These are phyloP conservation scores for Pythium volutum DNA, from an alignment of 352 stramenopile species.

Conservation along the genomic window DNA sequence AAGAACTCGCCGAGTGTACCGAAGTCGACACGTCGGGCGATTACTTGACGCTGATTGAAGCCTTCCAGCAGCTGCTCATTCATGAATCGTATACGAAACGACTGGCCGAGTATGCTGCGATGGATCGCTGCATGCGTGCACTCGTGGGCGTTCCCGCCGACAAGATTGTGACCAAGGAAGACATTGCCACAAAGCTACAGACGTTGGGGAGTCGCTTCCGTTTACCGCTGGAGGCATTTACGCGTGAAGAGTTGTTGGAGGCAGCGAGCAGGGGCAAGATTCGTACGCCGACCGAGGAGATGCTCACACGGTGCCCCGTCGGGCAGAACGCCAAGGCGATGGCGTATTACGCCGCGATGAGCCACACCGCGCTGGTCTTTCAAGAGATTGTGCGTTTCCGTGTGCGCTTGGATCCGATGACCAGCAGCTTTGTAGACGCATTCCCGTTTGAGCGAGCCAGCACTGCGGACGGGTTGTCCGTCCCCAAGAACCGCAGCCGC, in stretches of 20 bases:
- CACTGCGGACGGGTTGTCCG: slow-evolving; percentile 34
- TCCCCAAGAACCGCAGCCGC: slow-evolving; percentile 46
- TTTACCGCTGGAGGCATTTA: slow-evolving; percentile 62
- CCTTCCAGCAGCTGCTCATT: slow-evolving; percentile 63
- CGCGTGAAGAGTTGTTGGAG: slow-evolving; percentile 49
- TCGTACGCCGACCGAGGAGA: slow-evolving; percentile 40
- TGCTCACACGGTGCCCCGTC: slow-evolving; percentile 43
- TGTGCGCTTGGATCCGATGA: slow-evolving; percentile 37
- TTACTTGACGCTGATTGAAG: slow-evolving; percentile 63
- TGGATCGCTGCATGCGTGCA: slow-evolving; percentile 63
- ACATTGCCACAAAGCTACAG: slow-evolving; percentile 53
- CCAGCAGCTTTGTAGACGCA: slow-evolving; percentile 38
- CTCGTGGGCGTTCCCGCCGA: slow-evolving; percentile 41
- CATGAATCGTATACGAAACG: slow-evolving; percentile 65
- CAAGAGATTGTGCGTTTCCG: slow-evolving; percentile 60
- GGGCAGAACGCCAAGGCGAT: slow-evolving; percentile 56
- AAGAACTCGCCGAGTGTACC: slow-evolving; percentile 42
- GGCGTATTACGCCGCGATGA: slow-evolving; percentile 65
- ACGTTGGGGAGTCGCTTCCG: slow-evolving; percentile 34
- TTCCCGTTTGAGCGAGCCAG: slow-evolving; percentile 42
- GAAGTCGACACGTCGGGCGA: slow-evolving; percentile 69
- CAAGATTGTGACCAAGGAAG: slow-evolving; percentile 63
- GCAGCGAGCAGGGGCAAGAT: slow-evolving; percentile 46
- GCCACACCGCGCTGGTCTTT: slow-evolving; percentile 52
- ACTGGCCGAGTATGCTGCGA: slow-evolving; percentile 53